Base-by-base conservation (phyloP, 2,329 filamentous ascomycete species). In the Pseudogymnoascus sp. region DNA sequence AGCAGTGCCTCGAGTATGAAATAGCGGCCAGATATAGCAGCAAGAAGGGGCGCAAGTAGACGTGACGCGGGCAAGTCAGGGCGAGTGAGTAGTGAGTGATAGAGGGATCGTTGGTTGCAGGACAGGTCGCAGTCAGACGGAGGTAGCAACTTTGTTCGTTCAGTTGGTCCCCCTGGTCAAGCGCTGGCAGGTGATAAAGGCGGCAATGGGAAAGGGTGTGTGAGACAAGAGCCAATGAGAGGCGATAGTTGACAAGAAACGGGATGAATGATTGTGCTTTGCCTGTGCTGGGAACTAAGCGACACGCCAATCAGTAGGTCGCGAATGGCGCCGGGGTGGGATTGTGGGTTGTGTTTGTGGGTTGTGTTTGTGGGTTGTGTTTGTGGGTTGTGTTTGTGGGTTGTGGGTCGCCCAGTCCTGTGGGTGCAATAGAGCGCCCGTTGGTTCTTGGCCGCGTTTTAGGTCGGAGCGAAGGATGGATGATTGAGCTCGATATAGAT, bases 91-190 rank as follows among this genome's bases (percentile, higher is more conserved):
- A 49, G 41, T 25, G 22, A 49, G 22, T 49, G 41, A 49, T 25
- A 9, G 41, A 49, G 41, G 22, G 19, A 49, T 49, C 5, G 41
- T 14, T 28, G 42, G 42, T 30, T 52, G 42, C 42, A 52, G 42
- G 42, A 52, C 23, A 16, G 42, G 23, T 52, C 23, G 41, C 22
- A 25, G 41, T 41, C 11, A 12, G 39, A 23, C 39, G 39, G 19
- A 42, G 42, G 22, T 49, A 12, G 42, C 42, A 52, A 6, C 14
- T 52, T 52, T 30, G 42, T 30, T 52, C 42, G 23, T 52, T 52
- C 42, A 52, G 42, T 52, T 52, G 42, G 42, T 52, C 42, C 42
- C 42, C 42, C 42, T 52, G 42, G 42, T 52, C 42, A 52, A 52
- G 42, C 23, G 42, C 42, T 52, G 42, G 42, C 42, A 52, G 23